Evolutionary conservation across 164 flowering plant species (phyloP).

Genomic region (Litsea cubeba): DNA sequence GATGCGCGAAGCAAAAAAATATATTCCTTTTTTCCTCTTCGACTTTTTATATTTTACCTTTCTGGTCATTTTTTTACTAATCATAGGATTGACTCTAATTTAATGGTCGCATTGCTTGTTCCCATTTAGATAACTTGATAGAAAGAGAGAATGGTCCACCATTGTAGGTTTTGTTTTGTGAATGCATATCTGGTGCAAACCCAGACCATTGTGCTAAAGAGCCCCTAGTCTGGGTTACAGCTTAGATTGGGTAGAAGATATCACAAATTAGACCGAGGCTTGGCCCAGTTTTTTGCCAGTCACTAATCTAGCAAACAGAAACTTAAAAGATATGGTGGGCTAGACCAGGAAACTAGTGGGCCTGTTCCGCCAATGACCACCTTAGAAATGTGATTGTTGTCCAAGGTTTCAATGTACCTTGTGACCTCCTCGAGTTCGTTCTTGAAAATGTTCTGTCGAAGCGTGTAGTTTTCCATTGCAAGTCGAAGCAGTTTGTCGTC

Average conservation of each 20-base stretch:
- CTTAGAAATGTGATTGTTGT: background rate
- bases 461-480: background rate
- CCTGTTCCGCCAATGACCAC: background rate
- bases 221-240: too few species aligned
- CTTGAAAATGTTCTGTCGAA: constrained; percentile 1
- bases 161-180: too few species aligned
- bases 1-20: background rate
- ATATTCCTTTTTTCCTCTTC: background rate
- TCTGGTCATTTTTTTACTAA: background rate
- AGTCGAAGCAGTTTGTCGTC: background rate
- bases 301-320: background rate
- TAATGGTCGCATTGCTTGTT: too few species aligned
- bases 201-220: too few species aligned
- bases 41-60: background rate
- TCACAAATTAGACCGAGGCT: too few species aligned
- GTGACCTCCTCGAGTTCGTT: constrained; percentile 1
- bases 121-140: too few species aligned
- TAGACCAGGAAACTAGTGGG: background rate
- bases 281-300: background rate
- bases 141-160: too few species aligned
- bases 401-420: constrained; percentile 1
- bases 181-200: too few species aligned
- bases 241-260: too few species aligned
- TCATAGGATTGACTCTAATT: too few species aligned
- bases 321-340: background rate